Percentiles rank a stretch among this genome's conserved stretches.
phyloP scores from a whole-genome alignment of 2,329 filamentous ascomycete species.

The Xylariaceae sp. region DNA sequence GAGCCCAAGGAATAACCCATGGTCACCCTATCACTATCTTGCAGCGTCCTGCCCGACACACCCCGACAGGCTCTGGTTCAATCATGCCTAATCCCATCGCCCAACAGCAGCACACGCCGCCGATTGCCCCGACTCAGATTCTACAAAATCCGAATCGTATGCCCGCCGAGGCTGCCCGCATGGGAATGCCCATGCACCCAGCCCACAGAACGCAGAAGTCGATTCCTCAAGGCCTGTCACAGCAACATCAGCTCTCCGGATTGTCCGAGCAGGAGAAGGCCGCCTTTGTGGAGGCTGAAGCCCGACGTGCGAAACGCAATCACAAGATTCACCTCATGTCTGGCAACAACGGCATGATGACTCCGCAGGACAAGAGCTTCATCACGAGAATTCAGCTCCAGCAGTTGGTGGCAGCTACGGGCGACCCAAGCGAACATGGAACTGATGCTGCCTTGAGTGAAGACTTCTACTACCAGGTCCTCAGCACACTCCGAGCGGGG shows the following conservation, averaged over 20 bases:
- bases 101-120: conserved; percentile 34
- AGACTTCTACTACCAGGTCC: conserved; percentile 98
- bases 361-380: conserved; percentile 98
- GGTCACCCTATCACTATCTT: conserved; percentile 51
- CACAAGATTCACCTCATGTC: conserved; percentile 95
- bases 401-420: conserved; percentile 88
- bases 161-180: conserved; percentile 42
- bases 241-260: conserved; percentile 68
- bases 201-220: conserved; percentile 48
- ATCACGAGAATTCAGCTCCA: conserved; percentile 97
- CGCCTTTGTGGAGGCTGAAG: conserved; percentile 82
- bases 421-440: conserved; percentile 74
- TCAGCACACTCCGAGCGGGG: conserved; percentile 86
- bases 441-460: conserved; percentile 78
- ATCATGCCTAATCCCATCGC: conserved; percentile 32
- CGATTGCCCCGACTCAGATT: conserved; percentile 61
- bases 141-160: conserved; percentile 72
- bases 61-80: conserved; percentile 32
- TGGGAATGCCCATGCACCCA: conserved; percentile 32
- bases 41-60: conserved; percentile 46
- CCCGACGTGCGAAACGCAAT: conserved; percentile 91
- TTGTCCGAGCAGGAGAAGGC: conserved; percentile 80
- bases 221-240: conserved; percentile 51
- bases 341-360: conserved; percentile 96
- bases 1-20: conserved; percentile 34